Evolutionary conservation across 31 red algal genomes (phyloP), one percentile per base, ranked within the genome.

Genomic region (Endocladia muricata): DNA sequence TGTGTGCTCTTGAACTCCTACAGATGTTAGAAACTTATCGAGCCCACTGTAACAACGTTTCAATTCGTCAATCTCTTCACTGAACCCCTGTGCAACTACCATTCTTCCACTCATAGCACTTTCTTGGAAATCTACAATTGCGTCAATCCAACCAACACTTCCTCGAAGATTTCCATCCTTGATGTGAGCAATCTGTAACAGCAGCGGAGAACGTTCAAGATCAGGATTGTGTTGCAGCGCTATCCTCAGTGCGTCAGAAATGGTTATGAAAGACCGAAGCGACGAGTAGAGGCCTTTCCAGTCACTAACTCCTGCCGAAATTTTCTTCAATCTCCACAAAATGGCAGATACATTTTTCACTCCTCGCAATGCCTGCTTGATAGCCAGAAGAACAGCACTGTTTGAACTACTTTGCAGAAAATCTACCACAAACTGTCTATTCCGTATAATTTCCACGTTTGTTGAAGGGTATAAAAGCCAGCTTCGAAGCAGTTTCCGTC

Each of bases 381-480:
- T 48, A 41, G 81, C 62, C 1, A 37, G 15, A 8, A 80, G 55
- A 35, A 93, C 17, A 9, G 65, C 75, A 25, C 75, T 49, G 41
- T 79, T 85, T 22, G 37, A 61, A 54, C 57, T 71, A 35, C 58
- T 38, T 57, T 37, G 55, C 4, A 93, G 70, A 39, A 44, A 58
- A 60, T 67, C 40, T 32, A 93, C 81, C 21, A 81, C 37, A 38
- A 51, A 34, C 64, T 93, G 90, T 37, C 90, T 57, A 37, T 93
- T 41, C 32, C 37, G 37, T 74, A 93, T 86, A 19, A 51, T 59
- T 33, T 67, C 33, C 4, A 77, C 33, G 54, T 68, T 54, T 30
- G 82, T 93, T 0, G 76, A 77, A 25, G 90, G 90, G 32, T 84
- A 80, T 29, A 67, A 26, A 37, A 93, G 62, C 90, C 90, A 93